These are phyloP conservation scores for Angophora floribunda DNA, from an alignment of 345 rosid species.

Conservation along the genomic window DNA sequence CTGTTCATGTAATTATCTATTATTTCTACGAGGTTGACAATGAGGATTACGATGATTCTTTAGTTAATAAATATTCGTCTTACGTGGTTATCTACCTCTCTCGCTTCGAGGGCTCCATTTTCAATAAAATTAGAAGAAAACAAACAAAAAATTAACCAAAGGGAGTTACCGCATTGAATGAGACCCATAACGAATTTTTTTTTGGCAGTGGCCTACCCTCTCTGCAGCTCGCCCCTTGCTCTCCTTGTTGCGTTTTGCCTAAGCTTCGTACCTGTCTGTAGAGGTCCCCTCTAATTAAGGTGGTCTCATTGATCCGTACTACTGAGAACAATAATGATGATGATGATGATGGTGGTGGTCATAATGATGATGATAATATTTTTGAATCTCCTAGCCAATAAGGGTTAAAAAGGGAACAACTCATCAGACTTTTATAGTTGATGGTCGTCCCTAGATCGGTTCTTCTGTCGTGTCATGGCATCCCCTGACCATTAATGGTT, in stretches of 20 bases:
- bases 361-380: rapidly evolving
- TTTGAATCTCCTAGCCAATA: not conserved
- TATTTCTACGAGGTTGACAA: too few relatives aligned
- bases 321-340: not conserved
- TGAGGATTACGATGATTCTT: not conserved
- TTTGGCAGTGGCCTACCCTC: not conserved
- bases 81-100: not conserved
- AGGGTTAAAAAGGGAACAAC: not conserved
- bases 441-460: too few relatives aligned
- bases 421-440: too few relatives aligned
- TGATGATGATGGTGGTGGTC: not conserved
- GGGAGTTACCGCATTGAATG: not conserved
- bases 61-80: not conserved
- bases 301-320: not conserved
- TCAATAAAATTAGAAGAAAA: not conserved
- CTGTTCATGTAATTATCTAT: too few relatives aligned
- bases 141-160: not conserved
- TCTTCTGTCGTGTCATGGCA: too few relatives aligned
- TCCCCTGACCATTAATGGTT: not conserved
- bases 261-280: not conserved
- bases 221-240: not conserved
- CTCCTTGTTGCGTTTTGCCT: not conserved
- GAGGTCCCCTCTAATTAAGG: not conserved
- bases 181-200: not conserved
- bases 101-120: not conserved